A percentile compares a stretch with the other conserved stretches of the same genome.
phyloP scores from a whole-genome alignment of 148 eudicot genomes.

The Camellia sinensis region DNA sequence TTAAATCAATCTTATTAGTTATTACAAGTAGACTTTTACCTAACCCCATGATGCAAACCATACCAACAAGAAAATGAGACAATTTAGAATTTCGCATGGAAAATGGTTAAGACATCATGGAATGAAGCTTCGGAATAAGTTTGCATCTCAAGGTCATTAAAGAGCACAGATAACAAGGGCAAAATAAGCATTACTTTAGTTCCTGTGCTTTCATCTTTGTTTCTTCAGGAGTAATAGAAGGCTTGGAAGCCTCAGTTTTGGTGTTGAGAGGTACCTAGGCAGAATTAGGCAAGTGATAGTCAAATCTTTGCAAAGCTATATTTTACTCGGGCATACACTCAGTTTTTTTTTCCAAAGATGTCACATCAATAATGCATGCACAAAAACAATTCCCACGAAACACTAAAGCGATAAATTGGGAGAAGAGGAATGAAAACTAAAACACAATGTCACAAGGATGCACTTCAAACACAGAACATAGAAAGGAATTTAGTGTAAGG shows the following conservation, averaged over 20 bases:
- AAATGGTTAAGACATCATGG: not conserved
- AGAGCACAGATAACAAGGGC: not conserved
- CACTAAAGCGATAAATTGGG: too few species aligned
- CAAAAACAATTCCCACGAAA: too few species aligned
- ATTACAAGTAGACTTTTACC: too few species aligned
- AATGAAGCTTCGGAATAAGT: too few species aligned
- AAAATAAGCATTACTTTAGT: conserved; percentile 46
- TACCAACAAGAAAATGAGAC: not conserved
- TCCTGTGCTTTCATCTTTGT: conserved; percentile 73
- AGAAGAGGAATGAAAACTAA: too few species aligned
- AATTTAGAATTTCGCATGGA: not conserved
- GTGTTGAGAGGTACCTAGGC: conserved; percentile 62
- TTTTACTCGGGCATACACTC: not conserved
- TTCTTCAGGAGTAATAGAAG: conserved; percentile 87
- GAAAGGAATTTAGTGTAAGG: too few species aligned
- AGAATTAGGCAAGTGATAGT: conserved; percentile 9
- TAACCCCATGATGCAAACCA: too few species aligned
- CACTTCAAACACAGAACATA: too few species aligned
- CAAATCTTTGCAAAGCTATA: not conserved
- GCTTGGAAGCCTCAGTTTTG: conserved; percentile 60
- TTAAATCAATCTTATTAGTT: too few species aligned
- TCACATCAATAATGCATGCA: not conserved
- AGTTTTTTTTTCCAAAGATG: not conserved
- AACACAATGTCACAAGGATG: too few species aligned
- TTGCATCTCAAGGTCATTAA: not conserved